Conservation (phyloP, 2,329 filamentous ascomycete genomes). For the Ophiostoma sp. region DNA sequence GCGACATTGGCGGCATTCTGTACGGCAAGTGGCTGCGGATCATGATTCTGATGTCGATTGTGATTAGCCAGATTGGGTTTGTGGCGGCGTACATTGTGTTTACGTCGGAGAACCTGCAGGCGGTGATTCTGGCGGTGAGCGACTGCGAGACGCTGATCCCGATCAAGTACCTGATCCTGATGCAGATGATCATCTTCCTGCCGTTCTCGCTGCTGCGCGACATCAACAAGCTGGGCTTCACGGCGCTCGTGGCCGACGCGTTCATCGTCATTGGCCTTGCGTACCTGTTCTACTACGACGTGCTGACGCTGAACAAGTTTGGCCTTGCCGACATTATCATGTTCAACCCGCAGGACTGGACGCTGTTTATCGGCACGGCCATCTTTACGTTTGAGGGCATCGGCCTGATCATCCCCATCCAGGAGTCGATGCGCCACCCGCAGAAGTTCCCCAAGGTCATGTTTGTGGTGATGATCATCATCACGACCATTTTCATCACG, state of each 20-base stretch:
- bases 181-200: slow-evolving; percentile 93
- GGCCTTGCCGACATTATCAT: slow-evolving; percentile 79
- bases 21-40: slow-evolving; percentile 88
- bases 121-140: slow-evolving; percentile 86
- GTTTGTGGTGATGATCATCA: slow-evolving; percentile 87
- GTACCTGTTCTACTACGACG: slow-evolving; percentile 94
- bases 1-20: slow-evolving; percentile 87
- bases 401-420: slow-evolving; percentile 94
- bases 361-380: slow-evolving; percentile 94
- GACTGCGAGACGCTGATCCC: slow-evolving; percentile 80
- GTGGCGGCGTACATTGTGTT: slow-evolving; percentile 96
- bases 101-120: slow-evolving; percentile 89
- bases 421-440: slow-evolving; percentile 91
- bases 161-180: slow-evolving; percentile 82
- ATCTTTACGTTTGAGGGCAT: slow-evolving; percentile 99
- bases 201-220: slow-evolving; percentile 91
- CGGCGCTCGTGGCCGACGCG: slow-evolving; percentile 84
- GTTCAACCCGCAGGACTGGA: slow-evolving; percentile 92
- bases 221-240: slow-evolving; percentile 94
- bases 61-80: slow-evolving; percentile 92
- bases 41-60: slow-evolving; percentile 84
- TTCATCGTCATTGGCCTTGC: slow-evolving; percentile 91
- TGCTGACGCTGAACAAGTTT: slow-evolving; percentile 70
- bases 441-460: slow-evolving; percentile 87
- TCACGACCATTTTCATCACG: slow-evolving; percentile 81